phyloP scores from a whole-genome alignment of 2,329 filamentous ascomycete genomes.

The Epichloe bromicola region DNA sequence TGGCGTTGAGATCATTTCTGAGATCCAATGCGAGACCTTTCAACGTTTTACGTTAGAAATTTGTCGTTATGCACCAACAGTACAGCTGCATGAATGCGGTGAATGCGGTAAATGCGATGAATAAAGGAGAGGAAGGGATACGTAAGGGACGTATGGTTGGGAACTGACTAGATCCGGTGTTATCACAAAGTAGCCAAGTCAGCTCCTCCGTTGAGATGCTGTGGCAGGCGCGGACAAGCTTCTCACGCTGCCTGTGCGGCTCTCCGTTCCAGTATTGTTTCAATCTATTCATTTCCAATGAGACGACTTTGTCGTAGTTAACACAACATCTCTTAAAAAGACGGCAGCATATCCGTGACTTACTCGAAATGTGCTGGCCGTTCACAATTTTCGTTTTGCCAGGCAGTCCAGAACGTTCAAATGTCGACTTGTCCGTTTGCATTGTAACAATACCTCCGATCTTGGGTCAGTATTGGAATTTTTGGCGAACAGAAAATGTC shows the following conservation, averaged over 20 bases:
- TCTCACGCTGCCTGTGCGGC: not conserved
- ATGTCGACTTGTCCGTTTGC: constrained; percentile 67
- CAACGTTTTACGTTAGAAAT: not conserved
- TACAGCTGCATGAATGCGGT: not conserved
- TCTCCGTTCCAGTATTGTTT: constrained; percentile 41
- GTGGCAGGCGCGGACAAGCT: constrained; percentile 59
- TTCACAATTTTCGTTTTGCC: constrained; percentile 49
- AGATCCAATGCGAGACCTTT: not conserved
- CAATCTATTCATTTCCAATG: constrained; percentile 61
- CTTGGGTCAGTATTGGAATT: not conserved
- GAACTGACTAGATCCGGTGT: constrained; percentile 21
- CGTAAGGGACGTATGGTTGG: not conserved
- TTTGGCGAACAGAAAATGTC: constrained; percentile 1
- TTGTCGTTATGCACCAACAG: not conserved
- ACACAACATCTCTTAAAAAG: not conserved
- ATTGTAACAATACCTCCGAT: constrained; percentile 54
- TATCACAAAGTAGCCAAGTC: constrained; percentile 68
- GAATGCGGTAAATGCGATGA: no score
- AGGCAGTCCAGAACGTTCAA: constrained; percentile 68
- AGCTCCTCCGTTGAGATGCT: constrained; percentile 57
- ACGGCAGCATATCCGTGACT: not conserved
- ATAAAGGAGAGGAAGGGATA: not conserved
- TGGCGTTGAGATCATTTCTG: not conserved
- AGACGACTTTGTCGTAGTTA: constrained; percentile 44
- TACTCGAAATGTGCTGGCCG: not conserved